These are phyloP conservation scores for Nectriaceae sp. DNA, from an alignment of 2,329 filamentous ascomycete species.

Conservation along the genomic window DNA sequence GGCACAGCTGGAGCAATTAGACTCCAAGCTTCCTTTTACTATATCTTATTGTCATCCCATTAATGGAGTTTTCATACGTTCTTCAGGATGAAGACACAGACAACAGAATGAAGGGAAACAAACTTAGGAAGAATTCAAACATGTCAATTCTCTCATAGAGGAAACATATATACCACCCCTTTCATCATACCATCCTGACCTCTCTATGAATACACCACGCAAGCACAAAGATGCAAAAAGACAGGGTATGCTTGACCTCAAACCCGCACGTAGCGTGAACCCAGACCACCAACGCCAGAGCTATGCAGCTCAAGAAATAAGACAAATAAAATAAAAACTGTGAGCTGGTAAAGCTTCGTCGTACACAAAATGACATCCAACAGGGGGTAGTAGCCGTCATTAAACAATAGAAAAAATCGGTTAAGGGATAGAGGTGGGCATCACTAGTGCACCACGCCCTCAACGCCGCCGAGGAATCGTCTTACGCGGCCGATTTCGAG, in stretches of 20 bases:
- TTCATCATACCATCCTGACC: no score
- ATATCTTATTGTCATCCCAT: no score
- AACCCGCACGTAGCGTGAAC: background rate
- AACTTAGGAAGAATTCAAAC: no score
- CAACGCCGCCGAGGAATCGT: conserved; percentile 78
- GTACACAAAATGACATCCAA: background rate
- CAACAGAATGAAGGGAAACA: no score
- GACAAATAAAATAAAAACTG: background rate
- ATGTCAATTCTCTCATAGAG: background rate
- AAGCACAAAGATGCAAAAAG: background rate
- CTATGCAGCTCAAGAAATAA: background rate
- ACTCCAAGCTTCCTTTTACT: no score
- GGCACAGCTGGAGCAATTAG: no score
- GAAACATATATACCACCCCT: no score
- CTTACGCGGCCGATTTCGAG: conserved; percentile 76
- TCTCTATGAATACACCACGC: background rate
- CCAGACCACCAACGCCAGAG: background rate
- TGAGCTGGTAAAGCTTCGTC: background rate
- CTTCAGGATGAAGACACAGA: no score
- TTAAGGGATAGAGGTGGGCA: conserved; percentile 1
- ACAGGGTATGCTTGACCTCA: background rate
- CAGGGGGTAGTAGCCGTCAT: background rate
- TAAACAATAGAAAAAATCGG: background rate
- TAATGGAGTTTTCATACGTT: no score
- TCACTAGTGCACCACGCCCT: conserved; percentile 55